Conservation (phyloP, 495 filamentous ascomycete species). For the Schizothecium vesticola region DNA sequence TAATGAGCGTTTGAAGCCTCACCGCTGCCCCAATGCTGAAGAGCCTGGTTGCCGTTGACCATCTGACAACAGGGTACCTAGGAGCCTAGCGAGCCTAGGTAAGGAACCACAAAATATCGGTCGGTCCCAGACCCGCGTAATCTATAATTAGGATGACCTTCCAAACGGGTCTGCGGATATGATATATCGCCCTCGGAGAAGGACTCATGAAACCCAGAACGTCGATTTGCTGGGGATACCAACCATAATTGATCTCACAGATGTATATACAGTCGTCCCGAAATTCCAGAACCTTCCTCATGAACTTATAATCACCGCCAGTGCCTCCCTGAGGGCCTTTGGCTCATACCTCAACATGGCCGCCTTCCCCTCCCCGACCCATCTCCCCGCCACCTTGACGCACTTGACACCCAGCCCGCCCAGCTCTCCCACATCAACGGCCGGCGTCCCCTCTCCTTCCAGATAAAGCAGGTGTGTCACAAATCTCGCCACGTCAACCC, state of each 20-base stretch:
- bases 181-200: neutral
- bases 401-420: slow-evolving; percentile 65
- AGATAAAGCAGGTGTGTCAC: slow-evolving; percentile 83
- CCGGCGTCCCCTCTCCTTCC: slow-evolving; percentile 56
- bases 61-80: too few species aligned
- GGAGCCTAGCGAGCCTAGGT: too few species aligned
- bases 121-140: neutral
- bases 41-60: neutral
- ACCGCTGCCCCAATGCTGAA: neutral
- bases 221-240: neutral
- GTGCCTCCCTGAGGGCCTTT: slow-evolving; percentile 63
- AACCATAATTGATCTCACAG: neutral
- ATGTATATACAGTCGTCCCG: neutral
- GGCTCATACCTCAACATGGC: slow-evolving; percentile 69
- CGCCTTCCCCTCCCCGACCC: slow-evolving; percentile 35
- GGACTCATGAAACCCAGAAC: neutral
- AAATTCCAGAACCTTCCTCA: slow-evolving; percentile 21
- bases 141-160: neutral
- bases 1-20: neutral
- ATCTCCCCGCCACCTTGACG: slow-evolving; percentile 69
- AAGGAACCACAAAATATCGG: too few species aligned
- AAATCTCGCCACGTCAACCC: slow-evolving; percentile 45
- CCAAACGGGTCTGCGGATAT: neutral
- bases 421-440: slow-evolving; percentile 62
- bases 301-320: slow-evolving; percentile 66